Base-by-base conservation (phyloP, 306 rosid genomes). In the Mimosa pudica region DNA sequence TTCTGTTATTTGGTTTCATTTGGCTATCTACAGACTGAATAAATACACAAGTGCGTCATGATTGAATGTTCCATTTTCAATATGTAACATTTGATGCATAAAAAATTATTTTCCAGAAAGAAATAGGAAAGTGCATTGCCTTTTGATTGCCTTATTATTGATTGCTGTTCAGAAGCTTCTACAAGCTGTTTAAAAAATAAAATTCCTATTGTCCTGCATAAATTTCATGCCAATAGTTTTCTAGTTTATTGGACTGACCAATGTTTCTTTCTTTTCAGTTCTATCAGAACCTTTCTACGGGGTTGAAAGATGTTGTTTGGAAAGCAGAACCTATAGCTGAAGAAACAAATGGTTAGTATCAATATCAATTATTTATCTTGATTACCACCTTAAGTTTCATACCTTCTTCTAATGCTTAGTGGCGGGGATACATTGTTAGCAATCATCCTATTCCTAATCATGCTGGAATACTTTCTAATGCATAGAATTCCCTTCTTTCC, bases 231-330 rank as follows among this genome's bases (percentile, higher is more conserved):
- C 16, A 33, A 13, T 57, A 16, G 16, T 2, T 2, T 41, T 16
- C 46, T 42, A 52, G 49, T 57, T 17, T 78, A 6, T 36, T 71
- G 41, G 58, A 61, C 68, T 78, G 36, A 72, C 30, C 57, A 0
- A 2, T 10, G 68, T 78, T n/a, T 58, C 67, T 81, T 57, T 24
- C 44, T 71, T 72, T 77, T 38, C 88, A 93, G 98, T 93, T 93
- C 88, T 93, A 88, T 86, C 88, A 84, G 82, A 82, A 85, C 73
- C 82, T 93, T n/a, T 76, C 87, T 0, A 80, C 82, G 33, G 93
- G 90, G 79, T 84, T 93, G 84, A 86, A 85, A 75, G 96, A 93
- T 77, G 77, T 91, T 12, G 87, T 93, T 66, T 93, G 92, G 98
- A 89, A 74, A 82, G 69, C 90, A 7, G 96, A 93, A 17, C 86